These are phyloP conservation scores for Fusarium transvaalense DNA, from an alignment of 2,329 filamentous ascomycete species.

Conservation along the genomic window DNA sequence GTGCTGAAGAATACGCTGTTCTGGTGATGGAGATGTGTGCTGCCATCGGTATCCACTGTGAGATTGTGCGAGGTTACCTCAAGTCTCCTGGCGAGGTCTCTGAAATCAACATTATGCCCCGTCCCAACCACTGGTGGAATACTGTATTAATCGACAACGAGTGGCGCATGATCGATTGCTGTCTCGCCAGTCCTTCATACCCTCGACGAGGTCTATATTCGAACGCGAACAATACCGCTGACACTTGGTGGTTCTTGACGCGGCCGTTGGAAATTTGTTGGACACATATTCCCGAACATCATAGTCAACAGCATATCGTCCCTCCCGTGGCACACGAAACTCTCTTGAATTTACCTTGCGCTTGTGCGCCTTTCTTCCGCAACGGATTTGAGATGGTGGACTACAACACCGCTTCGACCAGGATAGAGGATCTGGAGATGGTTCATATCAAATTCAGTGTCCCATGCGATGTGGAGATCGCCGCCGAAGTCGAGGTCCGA, in stretches of 20 bases:
- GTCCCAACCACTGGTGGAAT: conserved; percentile 98
- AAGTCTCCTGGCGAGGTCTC: conserved; percentile 88
- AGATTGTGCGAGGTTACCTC: conserved; percentile 89
- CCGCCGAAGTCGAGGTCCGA: conserved; percentile 90
- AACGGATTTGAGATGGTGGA: conserved; percentile 83
- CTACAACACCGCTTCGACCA: conserved; percentile 88
- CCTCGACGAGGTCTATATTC: conserved; percentile 84
- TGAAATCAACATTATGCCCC: conserved; percentile 84
- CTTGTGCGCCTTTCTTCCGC: conserved; percentile 89
- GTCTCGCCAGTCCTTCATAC: conserved; percentile 90
- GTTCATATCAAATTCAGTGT: conserved; percentile 90
- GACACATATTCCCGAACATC: conserved; percentile 91
- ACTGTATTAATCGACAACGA: conserved; percentile 91
- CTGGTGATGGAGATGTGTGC: conserved; percentile 94
- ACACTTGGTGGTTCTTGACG: conserved; percentile 94
- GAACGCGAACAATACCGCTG: conserved; percentile 76
- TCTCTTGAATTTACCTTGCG: conserved; percentile 85
- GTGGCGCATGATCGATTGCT: conserved; percentile 97
- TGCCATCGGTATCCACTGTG: conserved; percentile 87
- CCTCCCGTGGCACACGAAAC: conserved; percentile 89
- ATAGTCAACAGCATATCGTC: conserved; percentile 91
- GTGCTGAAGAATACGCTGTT: conserved; percentile 88
- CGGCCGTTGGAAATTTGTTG: conserved; percentile 92
- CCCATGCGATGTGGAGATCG: conserved; percentile 89
- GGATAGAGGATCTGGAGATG: conserved; percentile 93